Evolutionary conservation across 352 stramenopile species (phyloP).

Genomic region (Globisporangium splendens): DNA sequence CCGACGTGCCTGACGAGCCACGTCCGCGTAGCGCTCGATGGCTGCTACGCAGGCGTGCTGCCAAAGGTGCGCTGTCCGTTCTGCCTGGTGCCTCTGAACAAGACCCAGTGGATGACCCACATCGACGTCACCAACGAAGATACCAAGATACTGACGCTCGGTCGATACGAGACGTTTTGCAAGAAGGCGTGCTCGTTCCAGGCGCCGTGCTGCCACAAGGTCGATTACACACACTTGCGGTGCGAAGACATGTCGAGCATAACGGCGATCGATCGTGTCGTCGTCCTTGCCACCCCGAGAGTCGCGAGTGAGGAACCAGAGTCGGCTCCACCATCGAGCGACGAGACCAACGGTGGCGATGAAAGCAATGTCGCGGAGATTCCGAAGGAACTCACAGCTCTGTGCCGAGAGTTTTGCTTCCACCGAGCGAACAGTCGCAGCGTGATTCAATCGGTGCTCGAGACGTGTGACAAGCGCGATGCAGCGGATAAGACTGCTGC

Average conservation of each 20-base stretch:
- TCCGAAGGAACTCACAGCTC: neutral
- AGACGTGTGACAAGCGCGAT: neutral
- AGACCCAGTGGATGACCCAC: constrained; percentile 15
- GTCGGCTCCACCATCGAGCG: neutral
- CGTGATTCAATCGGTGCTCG: constrained; percentile 7
- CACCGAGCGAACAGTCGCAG: constrained; percentile 2
- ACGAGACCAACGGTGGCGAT: neutral
- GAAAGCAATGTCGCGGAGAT: neutral
- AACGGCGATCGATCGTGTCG: neutral
- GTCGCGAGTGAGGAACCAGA: neutral
- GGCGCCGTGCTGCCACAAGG: constrained; percentile 24
- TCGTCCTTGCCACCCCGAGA: neutral
- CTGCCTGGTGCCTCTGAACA: constrained; percentile 31
- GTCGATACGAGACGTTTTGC: constrained; percentile 14
- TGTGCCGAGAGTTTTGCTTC: constrained; percentile 12
- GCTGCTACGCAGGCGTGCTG: constrained; percentile 33
- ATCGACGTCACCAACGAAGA: neutral
- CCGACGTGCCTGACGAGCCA: constrained; percentile 24
- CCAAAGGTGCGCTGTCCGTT: constrained; percentile 40
- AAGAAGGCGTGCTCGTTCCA: constrained; percentile 24
- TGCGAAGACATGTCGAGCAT: neutral
- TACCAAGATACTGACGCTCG: neutral
- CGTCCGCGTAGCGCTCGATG: constrained; percentile 21
- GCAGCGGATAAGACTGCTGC: constrained; percentile 11
- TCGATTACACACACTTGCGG: constrained; percentile 26